phyloP scores from a whole-genome alignment of 805 yeast genomes.

The Metschnikowia picachoensis region DNA sequence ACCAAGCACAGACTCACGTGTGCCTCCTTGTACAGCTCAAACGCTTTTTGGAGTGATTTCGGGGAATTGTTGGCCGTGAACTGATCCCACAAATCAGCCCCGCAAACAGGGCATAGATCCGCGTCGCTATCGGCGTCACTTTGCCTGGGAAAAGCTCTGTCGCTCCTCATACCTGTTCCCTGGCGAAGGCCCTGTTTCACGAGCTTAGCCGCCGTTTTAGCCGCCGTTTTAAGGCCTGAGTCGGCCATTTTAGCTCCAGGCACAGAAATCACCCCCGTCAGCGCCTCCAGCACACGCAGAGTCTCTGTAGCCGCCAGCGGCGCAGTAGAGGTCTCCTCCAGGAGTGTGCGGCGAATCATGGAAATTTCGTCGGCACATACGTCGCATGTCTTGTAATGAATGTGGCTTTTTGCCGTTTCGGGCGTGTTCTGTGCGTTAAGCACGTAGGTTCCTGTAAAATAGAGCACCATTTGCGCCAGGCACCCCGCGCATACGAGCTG shows the following conservation, averaged over 20 bases:
- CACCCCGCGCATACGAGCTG: conserved; percentile 71
- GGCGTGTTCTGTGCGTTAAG: conserved; percentile 16
- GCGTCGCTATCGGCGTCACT: conserved; percentile 20
- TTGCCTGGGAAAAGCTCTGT: neutral
- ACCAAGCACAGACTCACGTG: conserved; percentile 77
- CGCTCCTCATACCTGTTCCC: neutral
- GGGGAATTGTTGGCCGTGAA: conserved; percentile 14
- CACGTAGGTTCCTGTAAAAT: conserved; percentile 20
- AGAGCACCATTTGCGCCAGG: conserved; percentile 46
- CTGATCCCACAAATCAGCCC: conserved; percentile 24
- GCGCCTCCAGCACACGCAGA: neutral
- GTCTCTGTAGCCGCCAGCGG: neutral
- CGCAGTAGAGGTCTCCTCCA: conserved; percentile 4
- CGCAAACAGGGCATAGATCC: conserved; percentile 43
- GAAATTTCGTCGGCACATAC: conserved; percentile 57
- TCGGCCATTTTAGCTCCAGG: neutral
- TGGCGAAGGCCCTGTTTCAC: conserved; percentile 8
- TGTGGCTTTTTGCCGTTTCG: conserved; percentile 11
- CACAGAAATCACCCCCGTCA: neutral
- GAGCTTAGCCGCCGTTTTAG: neutral
- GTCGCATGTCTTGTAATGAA: conserved; percentile 66
- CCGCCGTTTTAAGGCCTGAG: neutral
- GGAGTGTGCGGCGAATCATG: conserved; percentile 21
- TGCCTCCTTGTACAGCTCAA: conserved; percentile 45
- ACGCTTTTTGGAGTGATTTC: conserved; percentile 18